phyloP scores from a whole-genome alignment of 2,329 filamentous ascomycete species.

The Ophiostoma quercus region DNA sequence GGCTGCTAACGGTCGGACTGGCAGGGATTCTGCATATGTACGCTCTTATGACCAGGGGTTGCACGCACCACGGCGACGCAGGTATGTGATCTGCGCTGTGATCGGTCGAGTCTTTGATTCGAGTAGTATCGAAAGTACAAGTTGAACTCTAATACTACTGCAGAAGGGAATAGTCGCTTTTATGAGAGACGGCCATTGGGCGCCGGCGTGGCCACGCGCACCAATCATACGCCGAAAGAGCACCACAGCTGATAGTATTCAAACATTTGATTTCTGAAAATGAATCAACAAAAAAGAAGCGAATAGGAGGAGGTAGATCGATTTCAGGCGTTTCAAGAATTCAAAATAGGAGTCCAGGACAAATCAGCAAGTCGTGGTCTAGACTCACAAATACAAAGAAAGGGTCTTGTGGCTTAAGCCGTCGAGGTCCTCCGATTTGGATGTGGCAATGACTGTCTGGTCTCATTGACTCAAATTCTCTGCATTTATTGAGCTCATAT shows the following conservation, averaged over 20 bases:
- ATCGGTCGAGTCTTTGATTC: constrained; percentile 6
- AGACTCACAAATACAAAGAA: neutral
- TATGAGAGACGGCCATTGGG: neutral
- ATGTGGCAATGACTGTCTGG: neutral
- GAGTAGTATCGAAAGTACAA: neutral
- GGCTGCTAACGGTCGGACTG: neutral
- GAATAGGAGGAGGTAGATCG: neutral
- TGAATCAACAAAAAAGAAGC: neutral
- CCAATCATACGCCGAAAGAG: constrained; percentile 22
- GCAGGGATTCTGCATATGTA: neutral
- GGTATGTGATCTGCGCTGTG: constrained; percentile 5
- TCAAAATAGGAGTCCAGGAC: neutral
- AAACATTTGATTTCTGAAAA: neutral
- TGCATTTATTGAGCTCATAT: neutral
- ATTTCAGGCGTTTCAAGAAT: neutral
- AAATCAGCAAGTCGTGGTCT: neutral
- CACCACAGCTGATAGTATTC: constrained; percentile 12
- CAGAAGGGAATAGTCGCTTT: neutral
- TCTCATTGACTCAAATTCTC: too few species aligned
- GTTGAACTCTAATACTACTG: neutral
- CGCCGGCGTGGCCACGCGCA: constrained; percentile 14
- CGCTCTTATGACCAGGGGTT: neutral
- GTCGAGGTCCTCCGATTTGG: neutral
- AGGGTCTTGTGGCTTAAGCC: neutral
- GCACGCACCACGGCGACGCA: neutral